These are phyloP conservation scores for Mycena rosella DNA, from an alignment of 768 basidiomycete species.

Conservation along the genomic window DNA sequence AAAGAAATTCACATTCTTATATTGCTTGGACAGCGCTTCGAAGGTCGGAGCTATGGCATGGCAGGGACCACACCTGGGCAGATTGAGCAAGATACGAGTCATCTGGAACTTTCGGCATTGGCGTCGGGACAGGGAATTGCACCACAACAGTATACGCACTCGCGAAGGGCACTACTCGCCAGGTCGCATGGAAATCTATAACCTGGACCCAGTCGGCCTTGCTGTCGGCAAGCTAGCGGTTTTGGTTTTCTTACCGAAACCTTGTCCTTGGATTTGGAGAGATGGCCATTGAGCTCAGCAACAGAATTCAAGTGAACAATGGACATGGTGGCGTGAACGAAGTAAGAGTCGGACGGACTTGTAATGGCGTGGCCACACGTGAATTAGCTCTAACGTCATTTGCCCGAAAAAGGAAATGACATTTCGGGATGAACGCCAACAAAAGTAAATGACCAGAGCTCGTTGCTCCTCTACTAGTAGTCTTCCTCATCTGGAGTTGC, in stretches of 20 bases:
- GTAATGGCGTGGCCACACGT: background rate
- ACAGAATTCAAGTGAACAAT: constrained; percentile 74
- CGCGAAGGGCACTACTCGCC: constrained; percentile 57
- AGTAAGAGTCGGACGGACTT: background rate
- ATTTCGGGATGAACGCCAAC: too few species aligned
- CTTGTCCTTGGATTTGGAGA: constrained; percentile 72
- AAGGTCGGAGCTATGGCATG: constrained; percentile 85
- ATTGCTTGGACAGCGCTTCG: constrained; percentile 77
- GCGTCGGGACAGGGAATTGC: too few species aligned
- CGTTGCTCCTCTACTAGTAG: too few species aligned
- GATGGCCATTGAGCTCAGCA: constrained; percentile 70
- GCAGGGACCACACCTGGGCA: constrained; percentile 87
- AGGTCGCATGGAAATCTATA: constrained; percentile 89
- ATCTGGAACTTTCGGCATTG: background rate
- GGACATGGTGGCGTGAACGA: constrained; percentile 54
- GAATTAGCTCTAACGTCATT: too few species aligned
- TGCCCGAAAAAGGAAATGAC: too few species aligned
- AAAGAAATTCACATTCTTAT: constrained; percentile 81
- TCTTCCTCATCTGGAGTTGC: too few species aligned
- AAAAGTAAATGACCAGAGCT: too few species aligned
- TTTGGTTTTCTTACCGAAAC: constrained; percentile 63
- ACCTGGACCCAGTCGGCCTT: constrained; percentile 58
- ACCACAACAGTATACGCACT: background rate
- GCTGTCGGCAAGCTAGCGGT: background rate
- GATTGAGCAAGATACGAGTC: constrained; percentile 5